phyloP scores from a whole-genome alignment of 768 basidiomycete species.

The Rhodotorula toruloides region DNA sequence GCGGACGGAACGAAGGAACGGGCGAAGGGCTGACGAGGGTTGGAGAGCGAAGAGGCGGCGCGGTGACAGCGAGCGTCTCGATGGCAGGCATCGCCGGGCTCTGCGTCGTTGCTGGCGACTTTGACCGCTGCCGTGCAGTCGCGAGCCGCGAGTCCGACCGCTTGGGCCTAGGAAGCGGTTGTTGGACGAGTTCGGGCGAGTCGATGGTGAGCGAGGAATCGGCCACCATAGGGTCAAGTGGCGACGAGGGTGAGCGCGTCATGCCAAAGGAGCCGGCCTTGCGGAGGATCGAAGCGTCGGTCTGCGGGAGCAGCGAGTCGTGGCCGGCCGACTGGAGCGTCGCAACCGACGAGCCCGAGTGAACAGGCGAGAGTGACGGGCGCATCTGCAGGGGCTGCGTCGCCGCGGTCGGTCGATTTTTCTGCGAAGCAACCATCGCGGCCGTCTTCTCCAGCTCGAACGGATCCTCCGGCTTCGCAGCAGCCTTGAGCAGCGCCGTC shows the following conservation, averaged over 20 bases:
- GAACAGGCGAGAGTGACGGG: slow-evolving; percentile 3
- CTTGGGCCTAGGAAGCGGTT: not conserved
- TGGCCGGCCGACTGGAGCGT: slow-evolving; percentile 32
- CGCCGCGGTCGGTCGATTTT: not conserved
- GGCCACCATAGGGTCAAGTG: slow-evolving; percentile 38
- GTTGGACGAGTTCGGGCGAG: slow-evolving; percentile 7
- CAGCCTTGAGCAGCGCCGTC: not conserved
- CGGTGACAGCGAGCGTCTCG: no score
- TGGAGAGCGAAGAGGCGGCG: not conserved
- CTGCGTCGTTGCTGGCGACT: not conserved
- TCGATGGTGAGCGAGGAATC: slow-evolving; percentile 33
- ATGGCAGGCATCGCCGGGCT: not conserved
- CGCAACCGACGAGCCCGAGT: not conserved
- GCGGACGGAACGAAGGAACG: slow-evolving; percentile 11
- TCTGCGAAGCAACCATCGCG: slow-evolving; percentile 7
- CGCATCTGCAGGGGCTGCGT: not conserved
- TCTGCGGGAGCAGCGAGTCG: slow-evolving; percentile 39
- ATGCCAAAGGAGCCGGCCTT: slow-evolving; percentile 14
- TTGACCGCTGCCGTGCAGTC: not conserved
- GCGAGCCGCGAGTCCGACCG: not conserved
- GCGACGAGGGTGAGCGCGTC: slow-evolving; percentile 26
- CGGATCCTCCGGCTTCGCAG: slow-evolving; percentile 6
- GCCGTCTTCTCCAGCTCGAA: slow-evolving; percentile 29
- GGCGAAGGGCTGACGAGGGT: not conserved
- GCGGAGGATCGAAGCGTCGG: slow-evolving; percentile 37